Percentiles rank a stretch among this genome's conserved stretches.
Conservation (phyloP, 306 rosid species). For the Mimosa pudica region DNA sequence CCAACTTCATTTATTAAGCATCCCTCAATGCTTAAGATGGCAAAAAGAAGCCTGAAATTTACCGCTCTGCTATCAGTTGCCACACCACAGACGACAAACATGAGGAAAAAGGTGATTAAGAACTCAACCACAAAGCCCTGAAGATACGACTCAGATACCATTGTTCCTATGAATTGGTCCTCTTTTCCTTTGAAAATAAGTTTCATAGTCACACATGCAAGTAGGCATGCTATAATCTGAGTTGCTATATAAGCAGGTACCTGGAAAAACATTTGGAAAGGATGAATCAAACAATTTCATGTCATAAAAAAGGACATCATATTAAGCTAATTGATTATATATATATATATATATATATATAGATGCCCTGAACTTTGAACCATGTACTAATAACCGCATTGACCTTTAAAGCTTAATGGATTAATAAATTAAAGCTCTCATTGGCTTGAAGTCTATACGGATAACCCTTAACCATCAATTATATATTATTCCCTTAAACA, state of each 20-base stretch:
- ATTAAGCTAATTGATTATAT: too few species aligned
- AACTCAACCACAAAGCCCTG: slow-evolving; percentile 79
- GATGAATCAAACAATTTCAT: neutral
- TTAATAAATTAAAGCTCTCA: neutral
- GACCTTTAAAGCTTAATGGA: too few species aligned
- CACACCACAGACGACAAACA: slow-evolving; percentile 79
- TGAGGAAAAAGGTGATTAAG: slow-evolving; percentile 82
- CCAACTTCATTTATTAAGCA: too few species aligned
- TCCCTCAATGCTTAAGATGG: neutral
- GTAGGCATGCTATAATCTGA: slow-evolving; percentile 69
- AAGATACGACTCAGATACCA: slow-evolving; percentile 49
- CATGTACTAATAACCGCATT: too few species aligned
- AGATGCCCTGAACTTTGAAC: neutral
- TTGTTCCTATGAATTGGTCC: slow-evolving; percentile 66
- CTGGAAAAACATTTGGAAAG: slow-evolving; percentile 30
- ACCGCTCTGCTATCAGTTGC: slow-evolving; percentile 92
- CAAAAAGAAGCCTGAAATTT: neutral
- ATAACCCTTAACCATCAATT: neutral
- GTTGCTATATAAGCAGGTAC: slow-evolving; percentile 70
- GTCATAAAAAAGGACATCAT: too few species aligned
- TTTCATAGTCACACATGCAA: slow-evolving; percentile 73
- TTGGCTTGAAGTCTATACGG: neutral
- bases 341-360: too few species aligned
- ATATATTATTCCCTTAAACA: neutral
- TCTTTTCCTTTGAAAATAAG: slow-evolving; percentile 52